Base-by-base conservation (phyloP, 148 eudicot genomes). In the Vaccinium myrtillus region DNA sequence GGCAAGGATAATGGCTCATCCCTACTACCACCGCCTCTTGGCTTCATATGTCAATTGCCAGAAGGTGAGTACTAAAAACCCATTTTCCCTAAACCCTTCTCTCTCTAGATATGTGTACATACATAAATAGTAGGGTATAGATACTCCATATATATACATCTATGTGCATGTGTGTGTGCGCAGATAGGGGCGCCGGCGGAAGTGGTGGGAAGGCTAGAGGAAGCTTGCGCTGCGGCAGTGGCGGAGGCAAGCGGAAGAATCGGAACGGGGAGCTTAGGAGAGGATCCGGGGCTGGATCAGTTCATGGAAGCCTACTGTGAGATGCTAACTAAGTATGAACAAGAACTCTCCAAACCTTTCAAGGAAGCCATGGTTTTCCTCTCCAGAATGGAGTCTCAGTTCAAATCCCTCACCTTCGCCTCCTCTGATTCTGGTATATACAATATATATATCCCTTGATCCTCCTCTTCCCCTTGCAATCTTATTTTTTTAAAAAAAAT, bases 251-350 rank as follows among this genome's bases (percentile, higher is more conserved):
- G 50, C 32, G 79, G 85, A 8, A 75, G 89, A 1, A 81, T 75
- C 1, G 85, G 81, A 15, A 59, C 30, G 12, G 86, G 91, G 71
- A 84, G 80, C 50, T 18, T 93, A 8, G 99, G 98, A 0, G 94
- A 95, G 87, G 99, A 95, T 92, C 98, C 99, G 65, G 90, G 88
- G 9, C 89, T 97, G 78, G 99, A 97, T 90, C 99, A 97, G 75
- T 97, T 97, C 82, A 97, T 97, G 99, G 99, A 97, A 80, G 99
- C 98, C 0, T 97, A 97, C 83, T 93, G 98, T 88, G 99, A 97
- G 86, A 96, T 97, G 99, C 90, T 97, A 75, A 92, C 82, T 0
- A 97, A 97, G 81, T 95, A 97, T 77, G 99, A 97, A 82, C 96
- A 95, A 85, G 99, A 97, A 80, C 91, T 97, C 83, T 90, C 98